phyloP scores from a whole-genome alignment of 805 yeast species.

The Blastobotrys chiropterorum region DNA sequence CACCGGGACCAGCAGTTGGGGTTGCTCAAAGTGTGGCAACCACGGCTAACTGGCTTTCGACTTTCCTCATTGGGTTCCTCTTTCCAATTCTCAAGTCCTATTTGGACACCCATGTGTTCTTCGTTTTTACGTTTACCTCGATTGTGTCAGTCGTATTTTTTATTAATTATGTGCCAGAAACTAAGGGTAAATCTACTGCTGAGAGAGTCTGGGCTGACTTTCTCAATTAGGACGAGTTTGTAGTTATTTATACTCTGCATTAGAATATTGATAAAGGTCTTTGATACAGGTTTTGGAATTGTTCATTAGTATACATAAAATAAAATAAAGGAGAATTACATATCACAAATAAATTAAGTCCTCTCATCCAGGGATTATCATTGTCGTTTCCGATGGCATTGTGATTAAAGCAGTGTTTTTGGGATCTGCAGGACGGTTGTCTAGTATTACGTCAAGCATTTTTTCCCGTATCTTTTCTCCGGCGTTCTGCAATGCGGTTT shows the following conservation, averaged over 20 bases:
- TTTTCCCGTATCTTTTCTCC: neutral
- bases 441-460: neutral
- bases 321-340: no score
- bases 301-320: neutral
- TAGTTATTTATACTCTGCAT: neutral
- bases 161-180: conserved; percentile 57
- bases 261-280: neutral
- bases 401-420: neutral
- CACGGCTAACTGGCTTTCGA: conserved; percentile 83
- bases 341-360: no score
- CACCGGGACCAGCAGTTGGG: conserved; percentile 72
- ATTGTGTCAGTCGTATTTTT: conserved; percentile 37
- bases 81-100: conserved; percentile 66
- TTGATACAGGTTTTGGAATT: neutral
- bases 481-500: neutral
- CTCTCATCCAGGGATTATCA: neutral
- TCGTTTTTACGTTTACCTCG: conserved; percentile 42
- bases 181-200: conserved; percentile 57
- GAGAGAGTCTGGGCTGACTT: conserved; percentile 58
- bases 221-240: neutral
- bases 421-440: neutral
- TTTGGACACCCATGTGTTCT: conserved; percentile 75
- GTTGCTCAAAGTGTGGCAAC: conserved; percentile 92
- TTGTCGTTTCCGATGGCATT: neutral
- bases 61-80: conserved; percentile 64